These are phyloP conservation scores for Aspergillus aculeatus DNA, from an alignment of 2,329 filamentous ascomycete species.

Conservation along the genomic window DNA sequence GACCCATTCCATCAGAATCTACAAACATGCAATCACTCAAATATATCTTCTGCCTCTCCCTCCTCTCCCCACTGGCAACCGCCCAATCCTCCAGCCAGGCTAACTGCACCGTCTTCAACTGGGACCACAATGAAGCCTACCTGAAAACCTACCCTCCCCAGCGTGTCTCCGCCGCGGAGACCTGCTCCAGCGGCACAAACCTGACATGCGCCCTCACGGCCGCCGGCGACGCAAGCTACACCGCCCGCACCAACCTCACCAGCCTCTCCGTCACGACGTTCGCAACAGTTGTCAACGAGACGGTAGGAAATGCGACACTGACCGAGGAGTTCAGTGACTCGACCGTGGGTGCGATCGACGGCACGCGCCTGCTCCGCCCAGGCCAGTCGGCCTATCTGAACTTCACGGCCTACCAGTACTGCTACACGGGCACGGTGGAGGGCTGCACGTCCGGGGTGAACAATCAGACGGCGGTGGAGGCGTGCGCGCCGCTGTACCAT, in stretches of 20 bases:
- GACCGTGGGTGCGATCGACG: not conserved
- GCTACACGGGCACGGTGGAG: constrained; percentile 4
- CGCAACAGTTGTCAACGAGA: not conserved
- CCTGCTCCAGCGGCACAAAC: constrained; percentile 1
- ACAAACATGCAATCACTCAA: too few species aligned
- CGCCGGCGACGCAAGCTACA: not conserved
- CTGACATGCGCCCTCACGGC: constrained; percentile 6
- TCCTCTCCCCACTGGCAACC: not conserved
- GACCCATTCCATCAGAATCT: too few species aligned
- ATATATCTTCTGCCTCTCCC: not conserved
- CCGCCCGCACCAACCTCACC: not conserved
- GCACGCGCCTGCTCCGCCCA: not conserved
- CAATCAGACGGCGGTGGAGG: not conserved
- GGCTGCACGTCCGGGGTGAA: constrained; percentile 1
- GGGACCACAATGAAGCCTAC: constrained; percentile 1
- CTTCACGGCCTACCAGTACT: constrained; percentile 6
- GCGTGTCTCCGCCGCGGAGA: constrained; percentile 1
- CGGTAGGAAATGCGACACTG: not conserved
- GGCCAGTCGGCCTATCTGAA: constrained; percentile 9
- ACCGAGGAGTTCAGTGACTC: constrained; percentile 1
- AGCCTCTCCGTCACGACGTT: not conserved
- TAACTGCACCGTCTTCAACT: constrained; percentile 11
- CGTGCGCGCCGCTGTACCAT: constrained; percentile 9
- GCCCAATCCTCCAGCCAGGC: not conserved
- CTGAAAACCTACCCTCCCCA: not conserved